Base-by-base conservation (phyloP, 495 filamentous ascomycete species). In the Aspergillus ellipticus region DNA sequence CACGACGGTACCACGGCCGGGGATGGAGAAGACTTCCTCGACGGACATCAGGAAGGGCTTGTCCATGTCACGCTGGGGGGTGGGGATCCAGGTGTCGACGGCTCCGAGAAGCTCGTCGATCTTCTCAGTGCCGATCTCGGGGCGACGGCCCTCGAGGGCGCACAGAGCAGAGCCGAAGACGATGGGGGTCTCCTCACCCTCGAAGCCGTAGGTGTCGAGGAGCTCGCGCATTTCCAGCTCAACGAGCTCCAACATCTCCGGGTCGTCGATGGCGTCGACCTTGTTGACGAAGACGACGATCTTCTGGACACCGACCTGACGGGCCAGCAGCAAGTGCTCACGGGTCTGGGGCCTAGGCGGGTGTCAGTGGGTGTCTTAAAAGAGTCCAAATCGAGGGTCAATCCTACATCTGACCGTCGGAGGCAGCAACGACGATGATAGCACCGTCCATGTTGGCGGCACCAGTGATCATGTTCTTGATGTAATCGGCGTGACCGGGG, bases 381-480 rank as follows among this genome's bases (percentile, higher is more conserved):
- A 16, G 22, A 15, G 6, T 26, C 43, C 35, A 15, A n/a, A n/a
- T n/a, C n/a, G n/a, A 19, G 42, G 31, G 6, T 39, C 10, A 57
- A 53, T 17, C 67, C 53, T 78, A 86, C 94, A 98, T 98, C 82
- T 97, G 94, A 74, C 94, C 94, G 73, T 98, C 94, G 24, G 90
- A 96, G 73, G 94, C 94, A 70, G 94, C 95, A 66, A 97, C 95
- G 55, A 98, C 94, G 74, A 98, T 96, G 68, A 98, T 90, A 61
- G 94, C 93, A 69, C 94, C 92, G 64, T 97, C 92, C 92, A 97
- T 97, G 81, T 85, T 90, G 59, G 93, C 90, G 56, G 92, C 89
- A 82, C 92, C 92, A 61, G 92, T 96, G 74, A 97, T 97, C 92
- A 97, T 97, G 85, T 98, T 98, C 86, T 98, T 98, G 78, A 98